These are phyloP conservation scores for Abelmoschus esculentus DNA, from an alignment of 345 rosid genomes.

Conservation along the genomic window DNA sequence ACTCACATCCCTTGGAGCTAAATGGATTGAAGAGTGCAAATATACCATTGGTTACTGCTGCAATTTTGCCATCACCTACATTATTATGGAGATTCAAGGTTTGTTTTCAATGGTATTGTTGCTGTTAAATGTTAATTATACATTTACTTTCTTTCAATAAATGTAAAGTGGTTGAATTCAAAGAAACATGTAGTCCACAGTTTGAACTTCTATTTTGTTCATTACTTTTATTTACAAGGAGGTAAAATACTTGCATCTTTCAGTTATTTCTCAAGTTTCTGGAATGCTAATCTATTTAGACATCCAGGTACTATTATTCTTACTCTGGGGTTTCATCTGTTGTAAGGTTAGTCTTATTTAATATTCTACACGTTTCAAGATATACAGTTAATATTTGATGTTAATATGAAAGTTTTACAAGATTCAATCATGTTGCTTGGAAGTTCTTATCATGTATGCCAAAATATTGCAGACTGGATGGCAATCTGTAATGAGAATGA, in stretches of 20 bases:
- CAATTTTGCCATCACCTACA: slow-evolving; percentile 59
- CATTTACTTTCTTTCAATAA: background rate
- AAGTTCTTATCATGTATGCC: background rate
- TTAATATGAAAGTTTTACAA: background rate
- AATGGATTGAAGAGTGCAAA: slow-evolving; percentile 39
- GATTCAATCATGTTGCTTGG: background rate
- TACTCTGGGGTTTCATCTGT: slow-evolving; percentile 70
- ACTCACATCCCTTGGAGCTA: slow-evolving; percentile 32
- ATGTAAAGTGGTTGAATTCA: slow-evolving; percentile 1
- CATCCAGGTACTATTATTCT: slow-evolving; percentile 70
- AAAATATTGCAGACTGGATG: slow-evolving; percentile 68
- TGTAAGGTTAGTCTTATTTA: slow-evolving; percentile 59
- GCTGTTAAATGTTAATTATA: background rate
- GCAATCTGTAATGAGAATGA: slow-evolving; percentile 95
- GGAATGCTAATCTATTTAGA: slow-evolving; percentile 16
- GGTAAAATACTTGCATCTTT: background rate
- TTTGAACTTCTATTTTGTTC: background rate
- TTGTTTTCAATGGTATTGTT: slow-evolving; percentile 11
- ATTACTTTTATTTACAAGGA: background rate
- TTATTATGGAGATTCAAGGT: slow-evolving; percentile 86
- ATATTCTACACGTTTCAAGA: background rate
- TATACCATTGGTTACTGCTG: slow-evolving; percentile 37
- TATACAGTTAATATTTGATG: background rate
- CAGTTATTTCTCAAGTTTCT: slow-evolving; percentile 1
- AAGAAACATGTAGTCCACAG: background rate